These are phyloP conservation scores for Colletotrichum higginsianum DNA, from an alignment of 2,329 filamentous ascomycete genomes.

Conservation along the genomic window DNA sequence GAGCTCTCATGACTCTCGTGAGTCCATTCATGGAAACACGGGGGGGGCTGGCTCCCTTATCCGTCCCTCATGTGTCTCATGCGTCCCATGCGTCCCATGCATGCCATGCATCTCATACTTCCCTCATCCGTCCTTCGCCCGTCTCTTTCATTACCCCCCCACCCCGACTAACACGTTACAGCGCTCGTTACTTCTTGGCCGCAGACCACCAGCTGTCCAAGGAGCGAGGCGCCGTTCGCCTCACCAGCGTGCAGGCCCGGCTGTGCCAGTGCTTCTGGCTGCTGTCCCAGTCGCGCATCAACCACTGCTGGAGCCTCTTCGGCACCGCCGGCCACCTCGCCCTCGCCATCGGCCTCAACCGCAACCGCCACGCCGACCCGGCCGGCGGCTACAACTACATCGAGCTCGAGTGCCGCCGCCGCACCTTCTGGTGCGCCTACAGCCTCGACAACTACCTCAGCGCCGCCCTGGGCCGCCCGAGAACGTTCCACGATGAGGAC, in stretches of 20 bases:
- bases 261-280: slow-evolving; percentile 61
- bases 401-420: slow-evolving; percentile 56
- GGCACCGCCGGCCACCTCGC: slow-evolving; percentile 58
- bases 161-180: slow-evolving; percentile 32
- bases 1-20: too few species aligned
- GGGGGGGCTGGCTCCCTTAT: too few species aligned
- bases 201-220: slow-evolving; percentile 56
- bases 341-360: slow-evolving; percentile 57
- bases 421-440: slow-evolving; percentile 76
- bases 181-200: slow-evolving; percentile 51
- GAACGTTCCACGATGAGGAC: slow-evolving; percentile 75
- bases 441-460: slow-evolving; percentile 76
- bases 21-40: too few species aligned
- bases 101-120: too few species aligned
- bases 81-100: too few species aligned
- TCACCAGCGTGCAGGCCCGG: slow-evolving; percentile 59
- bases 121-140: too few species aligned
- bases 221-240: slow-evolving; percentile 55
- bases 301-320: slow-evolving; percentile 63
- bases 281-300: slow-evolving; percentile 60
- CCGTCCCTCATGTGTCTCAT: too few species aligned
- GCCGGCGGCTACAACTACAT: slow-evolving; percentile 49
- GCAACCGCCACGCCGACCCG: slow-evolving; percentile 47
- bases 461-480: slow-evolving; percentile 72
- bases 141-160: too few species aligned